These are phyloP conservation scores for Zygosaccharomyces bisporus DNA, from an alignment of 805 yeast genomes.

Conservation along the genomic window DNA sequence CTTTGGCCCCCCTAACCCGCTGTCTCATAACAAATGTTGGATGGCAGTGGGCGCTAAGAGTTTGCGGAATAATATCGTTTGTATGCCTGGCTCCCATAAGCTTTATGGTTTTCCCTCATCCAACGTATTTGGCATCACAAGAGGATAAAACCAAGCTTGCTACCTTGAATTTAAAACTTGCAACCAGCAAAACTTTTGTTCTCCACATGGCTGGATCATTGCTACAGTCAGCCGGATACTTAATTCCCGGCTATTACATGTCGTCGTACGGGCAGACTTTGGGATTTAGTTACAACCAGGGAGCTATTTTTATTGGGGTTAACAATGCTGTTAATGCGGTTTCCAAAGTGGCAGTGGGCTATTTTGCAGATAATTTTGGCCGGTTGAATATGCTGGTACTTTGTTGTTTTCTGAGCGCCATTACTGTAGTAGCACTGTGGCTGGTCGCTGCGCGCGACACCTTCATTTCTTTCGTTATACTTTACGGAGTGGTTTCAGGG, in stretches of 20 bases:
- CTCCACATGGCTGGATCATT: constrained; percentile 7
- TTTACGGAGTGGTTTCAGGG: constrained; percentile 8
- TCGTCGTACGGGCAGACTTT: constrained; percentile 4
- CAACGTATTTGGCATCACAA: neutral
- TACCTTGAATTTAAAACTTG: neutral
- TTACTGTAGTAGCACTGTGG: constrained; percentile 6
- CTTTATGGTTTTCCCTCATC: neutral
- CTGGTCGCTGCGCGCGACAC: constrained; percentile 5
- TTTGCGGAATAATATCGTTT: constrained; percentile 32
- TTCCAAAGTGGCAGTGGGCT: constrained; percentile 6
- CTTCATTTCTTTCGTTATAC: constrained; percentile 5
- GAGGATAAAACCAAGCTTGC: neutral
- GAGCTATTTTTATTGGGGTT: constrained; percentile 7
- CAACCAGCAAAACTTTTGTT: neutral
- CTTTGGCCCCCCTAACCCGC: constrained; percentile 33
- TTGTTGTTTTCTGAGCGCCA: constrained; percentile 4
- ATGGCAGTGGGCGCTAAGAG: constrained; percentile 38
- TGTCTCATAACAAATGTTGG: constrained; percentile 30
- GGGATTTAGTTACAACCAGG: constrained; percentile 5
- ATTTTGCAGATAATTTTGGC: constrained; percentile 6
- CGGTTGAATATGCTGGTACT: constrained; percentile 8
- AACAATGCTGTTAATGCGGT: constrained; percentile 8
- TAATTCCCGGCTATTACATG: constrained; percentile 8
- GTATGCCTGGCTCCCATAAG: constrained; percentile 1
- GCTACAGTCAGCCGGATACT: constrained; percentile 7